These are phyloP conservation scores for Juglanconis sp. DNA, from an alignment of 2,329 filamentous ascomycete genomes.

Conservation along the genomic window DNA sequence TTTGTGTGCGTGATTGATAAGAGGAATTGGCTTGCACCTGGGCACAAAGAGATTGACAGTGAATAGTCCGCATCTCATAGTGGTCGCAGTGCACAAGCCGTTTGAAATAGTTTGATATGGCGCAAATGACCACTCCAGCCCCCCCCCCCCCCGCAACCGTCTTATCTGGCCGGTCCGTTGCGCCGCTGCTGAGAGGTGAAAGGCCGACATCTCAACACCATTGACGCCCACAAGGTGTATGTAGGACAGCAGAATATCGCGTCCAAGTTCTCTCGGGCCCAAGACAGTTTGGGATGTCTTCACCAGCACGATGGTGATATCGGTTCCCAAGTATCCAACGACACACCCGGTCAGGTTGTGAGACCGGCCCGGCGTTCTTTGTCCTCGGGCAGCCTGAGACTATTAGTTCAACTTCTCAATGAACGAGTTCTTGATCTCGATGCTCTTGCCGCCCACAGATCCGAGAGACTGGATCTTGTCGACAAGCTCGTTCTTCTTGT, in stretches of 20 bases:
- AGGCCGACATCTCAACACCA: not conserved
- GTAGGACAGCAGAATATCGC: not conserved
- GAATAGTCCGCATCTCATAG: no score
- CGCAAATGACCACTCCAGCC: no score
- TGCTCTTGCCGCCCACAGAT: slow-evolving; percentile 59
- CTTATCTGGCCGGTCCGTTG: not conserved
- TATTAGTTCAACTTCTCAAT: slow-evolving; percentile 12
- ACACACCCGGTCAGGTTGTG: not conserved
- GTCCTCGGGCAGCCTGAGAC: not conserved
- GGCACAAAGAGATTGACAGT: no score
- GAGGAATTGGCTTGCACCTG: no score
- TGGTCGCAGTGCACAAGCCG: no score
- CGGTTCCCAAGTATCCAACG: not conserved
- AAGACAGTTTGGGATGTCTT: no score
- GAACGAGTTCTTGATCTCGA: slow-evolving; percentile 49
- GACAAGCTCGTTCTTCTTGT: slow-evolving; percentile 63
- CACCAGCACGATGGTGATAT: not conserved
- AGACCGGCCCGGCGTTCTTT: not conserved
- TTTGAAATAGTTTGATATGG: no score
- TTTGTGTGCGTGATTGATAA: no score
- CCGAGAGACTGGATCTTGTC: slow-evolving; percentile 66
- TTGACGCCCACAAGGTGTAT: not conserved
- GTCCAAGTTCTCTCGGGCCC: not conserved
- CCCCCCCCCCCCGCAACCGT: not conserved
- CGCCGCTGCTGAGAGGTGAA: not conserved